Percentiles rank a stretch among this genome's conserved stretches.
Evolutionary conservation across 2,329 filamentous ascomycete species (phyloP).

Genomic region (Xylariaceae sp.): DNA sequence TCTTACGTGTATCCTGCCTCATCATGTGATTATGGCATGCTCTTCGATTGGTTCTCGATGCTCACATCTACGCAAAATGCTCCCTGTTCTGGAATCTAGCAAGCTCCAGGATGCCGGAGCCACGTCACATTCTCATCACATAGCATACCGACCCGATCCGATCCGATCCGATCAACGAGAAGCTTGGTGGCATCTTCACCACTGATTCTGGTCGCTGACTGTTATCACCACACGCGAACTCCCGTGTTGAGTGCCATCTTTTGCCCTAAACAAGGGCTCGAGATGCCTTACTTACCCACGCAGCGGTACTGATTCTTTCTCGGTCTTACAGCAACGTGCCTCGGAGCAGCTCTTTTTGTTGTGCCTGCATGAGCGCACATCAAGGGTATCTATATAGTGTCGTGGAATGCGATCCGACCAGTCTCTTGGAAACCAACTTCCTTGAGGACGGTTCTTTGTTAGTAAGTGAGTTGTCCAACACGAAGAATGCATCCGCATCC

Average conservation of each 20-base stretch:
- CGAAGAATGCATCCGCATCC: background rate
- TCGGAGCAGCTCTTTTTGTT: too few species aligned
- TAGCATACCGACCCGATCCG: background rate
- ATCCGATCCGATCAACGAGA: background rate
- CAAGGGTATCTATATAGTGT: background rate
- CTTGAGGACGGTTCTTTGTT: too few species aligned
- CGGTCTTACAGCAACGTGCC: background rate
- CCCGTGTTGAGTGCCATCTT: background rate
- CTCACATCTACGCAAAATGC: background rate
- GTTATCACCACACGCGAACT: background rate
- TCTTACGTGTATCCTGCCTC: background rate
- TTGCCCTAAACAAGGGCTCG: background rate
- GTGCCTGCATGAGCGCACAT: background rate
- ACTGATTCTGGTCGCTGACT: background rate
- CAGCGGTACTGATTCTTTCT: background rate
- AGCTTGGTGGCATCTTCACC: background rate
- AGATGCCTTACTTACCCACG: background rate
- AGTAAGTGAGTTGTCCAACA: too few species aligned
- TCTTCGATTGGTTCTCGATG: background rate
- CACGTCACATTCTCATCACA: background rate
- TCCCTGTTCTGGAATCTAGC: background rate
- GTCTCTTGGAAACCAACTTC: background rate
- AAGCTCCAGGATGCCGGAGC: background rate
- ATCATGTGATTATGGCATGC: background rate
- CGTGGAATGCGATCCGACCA: background rate